Evolutionary conservation across 2,329 filamentous ascomycete genomes (phyloP).

Genomic region (Pestalotiopsis fici): DNA sequence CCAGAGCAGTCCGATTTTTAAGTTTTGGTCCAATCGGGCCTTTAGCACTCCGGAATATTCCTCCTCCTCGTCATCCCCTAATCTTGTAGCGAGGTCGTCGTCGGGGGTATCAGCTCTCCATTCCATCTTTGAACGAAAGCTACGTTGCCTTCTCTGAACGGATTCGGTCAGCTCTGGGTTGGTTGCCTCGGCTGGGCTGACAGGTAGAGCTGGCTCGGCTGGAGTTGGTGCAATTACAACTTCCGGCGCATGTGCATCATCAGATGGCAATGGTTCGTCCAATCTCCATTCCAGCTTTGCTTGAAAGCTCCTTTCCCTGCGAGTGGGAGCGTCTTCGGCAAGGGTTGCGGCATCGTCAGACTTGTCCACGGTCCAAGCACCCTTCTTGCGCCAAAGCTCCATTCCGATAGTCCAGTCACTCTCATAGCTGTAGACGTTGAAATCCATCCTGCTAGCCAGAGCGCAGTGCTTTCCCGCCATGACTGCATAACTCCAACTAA

Average conservation of each 20-base stretch:
- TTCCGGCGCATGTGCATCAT: constrained; percentile 12
- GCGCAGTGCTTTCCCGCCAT: constrained; percentile 81
- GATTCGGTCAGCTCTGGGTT: neutral
- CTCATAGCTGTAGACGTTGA: constrained; percentile 98
- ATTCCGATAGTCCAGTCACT: constrained; percentile 89
- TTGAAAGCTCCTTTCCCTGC: constrained; percentile 43
- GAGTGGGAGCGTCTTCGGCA: constrained; percentile 19
- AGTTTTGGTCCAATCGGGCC: constrained; percentile 84
- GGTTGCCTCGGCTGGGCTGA: constrained; percentile 2
- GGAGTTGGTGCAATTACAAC: constrained; percentile 9
- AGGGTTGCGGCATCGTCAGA: constrained; percentile 25
- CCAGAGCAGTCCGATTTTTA: constrained; percentile 85
- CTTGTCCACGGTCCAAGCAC: constrained; percentile 38
- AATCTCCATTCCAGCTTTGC: constrained; percentile 52
- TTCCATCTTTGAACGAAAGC: constrained; percentile 55
- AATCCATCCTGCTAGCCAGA: constrained; percentile 88
- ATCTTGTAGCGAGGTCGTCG: constrained; percentile 31
- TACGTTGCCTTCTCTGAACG: constrained; percentile 36
- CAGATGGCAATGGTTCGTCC: constrained; percentile 33
- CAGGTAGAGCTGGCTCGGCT: constrained; percentile 10
- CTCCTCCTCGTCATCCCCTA: constrained; percentile 42
- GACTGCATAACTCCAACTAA: constrained; percentile 90
- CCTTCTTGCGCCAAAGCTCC: constrained; percentile 81
- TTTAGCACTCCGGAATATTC: constrained; percentile 87
- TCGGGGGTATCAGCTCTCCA: constrained; percentile 46